Evolutionary conservation across 306 rosid species (phyloP).

Genomic region (Lupinus albus): DNA sequence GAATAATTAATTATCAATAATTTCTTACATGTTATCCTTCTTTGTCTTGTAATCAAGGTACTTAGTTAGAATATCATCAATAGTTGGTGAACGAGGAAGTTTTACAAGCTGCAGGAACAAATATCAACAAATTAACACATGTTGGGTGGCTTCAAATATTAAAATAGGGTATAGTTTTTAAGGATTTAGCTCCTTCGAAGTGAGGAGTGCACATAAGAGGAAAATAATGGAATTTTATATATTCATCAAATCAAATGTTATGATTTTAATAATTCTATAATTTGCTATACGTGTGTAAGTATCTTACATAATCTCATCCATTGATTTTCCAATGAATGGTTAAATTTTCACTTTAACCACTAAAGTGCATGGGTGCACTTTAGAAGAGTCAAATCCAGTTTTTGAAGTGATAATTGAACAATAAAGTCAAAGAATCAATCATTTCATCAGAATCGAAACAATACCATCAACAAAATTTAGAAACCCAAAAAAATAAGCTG

Average conservation of each 20-base stretch:
- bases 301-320: too few species aligned
- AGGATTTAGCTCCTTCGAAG: too few species aligned
- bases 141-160: constrained; percentile 4
- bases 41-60: constrained; percentile 85
- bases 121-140: constrained; percentile 37
- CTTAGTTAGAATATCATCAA: constrained; percentile 85
- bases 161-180: constrained; percentile 2
- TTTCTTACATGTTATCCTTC: constrained; percentile 86
- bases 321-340: too few species aligned
- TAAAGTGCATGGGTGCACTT: too few species aligned
- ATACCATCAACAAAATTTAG: constrained; percentile 22
- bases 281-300: too few species aligned
- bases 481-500: constrained; percentile 29
- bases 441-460: constrained; percentile 29
- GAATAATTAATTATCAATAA: constrained; percentile 24
- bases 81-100: constrained; percentile 97
- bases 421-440: constrained; percentile 4
- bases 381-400: too few species aligned
- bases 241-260: too few species aligned
- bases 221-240: too few species aligned
- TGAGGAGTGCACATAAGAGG: too few species aligned
- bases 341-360: too few species aligned
- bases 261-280: too few species aligned
- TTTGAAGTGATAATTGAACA: constrained; percentile 18
- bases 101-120: constrained; percentile 74